phyloP scores from a whole-genome alignment of 352 stramenopile genomes.

The Globisporangium parvum region DNA sequence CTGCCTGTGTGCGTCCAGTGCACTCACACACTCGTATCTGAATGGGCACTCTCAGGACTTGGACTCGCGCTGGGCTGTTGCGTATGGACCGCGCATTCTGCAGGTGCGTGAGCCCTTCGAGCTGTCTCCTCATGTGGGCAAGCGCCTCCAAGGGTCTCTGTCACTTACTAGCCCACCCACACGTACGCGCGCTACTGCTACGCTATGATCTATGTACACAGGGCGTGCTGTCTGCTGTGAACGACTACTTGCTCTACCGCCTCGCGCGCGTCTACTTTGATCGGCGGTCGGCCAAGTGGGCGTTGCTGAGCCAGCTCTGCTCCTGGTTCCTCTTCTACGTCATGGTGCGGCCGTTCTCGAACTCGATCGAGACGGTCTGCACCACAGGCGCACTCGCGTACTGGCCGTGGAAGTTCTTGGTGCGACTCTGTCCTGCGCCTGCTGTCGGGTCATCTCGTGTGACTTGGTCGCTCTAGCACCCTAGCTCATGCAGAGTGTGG shows the following conservation, averaged over 20 bases:
- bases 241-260: constrained; percentile 74
- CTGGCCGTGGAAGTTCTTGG: constrained; percentile 75
- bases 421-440: no score
- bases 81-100: constrained; percentile 68
- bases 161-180: no score
- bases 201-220: no score
- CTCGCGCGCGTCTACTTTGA: constrained; percentile 63
- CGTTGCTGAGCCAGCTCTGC: constrained; percentile 65
- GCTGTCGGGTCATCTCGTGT: no score
- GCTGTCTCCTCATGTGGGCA: no score
- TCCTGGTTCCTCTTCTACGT: constrained; percentile 87
- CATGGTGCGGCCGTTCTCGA: constrained; percentile 84
- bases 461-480: background rate
- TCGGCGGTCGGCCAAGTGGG: constrained; percentile 52
- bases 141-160: no score
- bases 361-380: constrained; percentile 78
- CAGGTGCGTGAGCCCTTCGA: no score
- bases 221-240: constrained; percentile 54
- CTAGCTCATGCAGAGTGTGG: background rate
- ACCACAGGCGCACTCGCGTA: constrained; percentile 64
- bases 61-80: constrained; percentile 78
- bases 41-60: constrained; percentile 32
- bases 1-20: background rate
- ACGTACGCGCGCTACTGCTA: no score
- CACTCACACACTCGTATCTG: background rate